Base-by-base conservation (phyloP, 257 asterid species). In the Lavandula angustifolia region DNA sequence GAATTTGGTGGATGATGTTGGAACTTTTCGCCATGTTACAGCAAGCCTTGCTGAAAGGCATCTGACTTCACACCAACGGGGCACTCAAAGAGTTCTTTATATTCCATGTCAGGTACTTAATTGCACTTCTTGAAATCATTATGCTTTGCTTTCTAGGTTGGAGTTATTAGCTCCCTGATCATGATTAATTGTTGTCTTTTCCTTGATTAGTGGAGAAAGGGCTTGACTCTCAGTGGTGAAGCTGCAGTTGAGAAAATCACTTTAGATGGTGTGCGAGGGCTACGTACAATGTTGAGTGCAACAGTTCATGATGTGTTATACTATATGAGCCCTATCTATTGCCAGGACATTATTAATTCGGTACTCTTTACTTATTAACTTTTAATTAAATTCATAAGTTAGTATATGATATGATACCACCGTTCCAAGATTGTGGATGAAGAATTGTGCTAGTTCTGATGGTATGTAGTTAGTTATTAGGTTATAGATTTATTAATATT, bases 291-390 rank as follows among this genome's bases (percentile, higher is more conserved):
- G 88, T 73, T 92, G 82, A 86, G 99, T 82, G 99, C 94, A 42
- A 89, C 99, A 35, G 99, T 92, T 78, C 99, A 92, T 78, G 99
- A 92, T 75, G 92, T 92, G 72, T 79, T 92, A 70, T 92, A 89
- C 80, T 92, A 92, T 77, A 92, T 92, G 99, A 92, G 99, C 82
- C 99, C 99, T 64, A 87, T 89, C 72, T 82, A 89, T 81, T 92
- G 99, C 76, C 99, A 92, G 83, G 87, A 85, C 62, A 89, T 92
- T 71, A 90, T 92, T 67, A 81, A 92, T 77, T 92, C 99, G 84
- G 99, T 92, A 85, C 51, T 50, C 64, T 48, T 67, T 40, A 22
- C 43, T 54, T 57, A 38, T 59, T 57, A 69, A 49, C 52, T 67
- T 38, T 52, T 48, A 11, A 33, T 33, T 22, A 22, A 22, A 0